Evolutionary conservation across 148 eudicot species (phyloP).

Genomic region (Camellia sinensis): DNA sequence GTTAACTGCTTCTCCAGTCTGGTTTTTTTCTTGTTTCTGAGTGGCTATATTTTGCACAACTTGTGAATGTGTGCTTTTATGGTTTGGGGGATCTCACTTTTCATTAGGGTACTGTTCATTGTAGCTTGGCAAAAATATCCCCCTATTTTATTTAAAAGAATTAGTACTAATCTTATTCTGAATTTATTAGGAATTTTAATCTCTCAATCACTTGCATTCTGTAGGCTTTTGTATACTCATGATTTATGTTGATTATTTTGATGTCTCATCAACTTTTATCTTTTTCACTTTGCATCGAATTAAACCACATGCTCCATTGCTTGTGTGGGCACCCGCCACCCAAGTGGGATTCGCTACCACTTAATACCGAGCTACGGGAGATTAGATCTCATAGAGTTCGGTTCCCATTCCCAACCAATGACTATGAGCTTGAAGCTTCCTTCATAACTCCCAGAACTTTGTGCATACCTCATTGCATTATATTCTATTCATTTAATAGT

Average conservation of each 20-base stretch:
- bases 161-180: background rate
- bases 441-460: too few relatives aligned
- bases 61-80: conserved; percentile 10
- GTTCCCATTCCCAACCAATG: too few relatives aligned
- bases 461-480: too few relatives aligned
- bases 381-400: too few relatives aligned
- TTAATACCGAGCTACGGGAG: too few relatives aligned
- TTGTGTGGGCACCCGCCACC: too few relatives aligned
- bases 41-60: conserved; percentile 4
- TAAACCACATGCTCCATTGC: too few relatives aligned
- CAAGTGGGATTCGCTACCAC: too few relatives aligned
- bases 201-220: background rate
- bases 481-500: too few relatives aligned
- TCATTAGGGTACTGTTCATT: background rate
- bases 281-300: background rate
- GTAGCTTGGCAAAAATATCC: background rate
- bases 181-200: conserved; percentile 7
- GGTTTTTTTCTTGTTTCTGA: conserved; percentile 3
- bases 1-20: background rate
- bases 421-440: too few relatives aligned
- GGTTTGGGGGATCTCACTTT: conserved; percentile 14
- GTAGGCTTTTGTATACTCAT: background rate
- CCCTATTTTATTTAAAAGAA: conserved; percentile 14
- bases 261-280: conserved; percentile 1
- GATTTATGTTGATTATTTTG: background rate